Base-by-base conservation (phyloP, 345 rosid species). In the Mangifera indica region DNA sequence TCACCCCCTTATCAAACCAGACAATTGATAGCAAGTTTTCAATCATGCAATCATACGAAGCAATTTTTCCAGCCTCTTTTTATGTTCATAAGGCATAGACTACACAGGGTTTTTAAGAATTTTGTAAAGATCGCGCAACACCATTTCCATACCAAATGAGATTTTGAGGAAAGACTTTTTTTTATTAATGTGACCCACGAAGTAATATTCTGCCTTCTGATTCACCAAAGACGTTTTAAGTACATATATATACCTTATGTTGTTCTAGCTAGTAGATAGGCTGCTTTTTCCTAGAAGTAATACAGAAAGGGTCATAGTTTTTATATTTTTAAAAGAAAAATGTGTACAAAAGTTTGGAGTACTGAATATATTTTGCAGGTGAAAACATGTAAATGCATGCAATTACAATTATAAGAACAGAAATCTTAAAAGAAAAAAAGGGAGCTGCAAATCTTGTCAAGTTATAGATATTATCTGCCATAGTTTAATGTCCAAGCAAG, bases 151-250 rank as follows among this genome's bases (percentile, higher is more conserved):
- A 32, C 45, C 25, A 3, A 15, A 25, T 37, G 40, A 48, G 14
- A 65, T 25, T 48, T 25, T 25, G 24, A 17, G 21, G 22, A 66
- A 45, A 2, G n/a, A 37, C 26, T 25, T 3, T 3, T 29, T 64
- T 20, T 9, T 48, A n/a, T n/a, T n/a, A n/a, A n/a, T n/a, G n/a
- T 65, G 17, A 26, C 26, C 49, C n/a, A n/a, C n/a, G n/a, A n/a
- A n/a, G n/a, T n/a, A n/a, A n/a, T 49, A 18, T 8, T 9, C 24
- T 17, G 24, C 45, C 17, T 26, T 56, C 3, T 26, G 57, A 56
- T 32, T 69, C 42, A 40, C 76, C 48, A 68, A 53, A 42, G 51
- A 65, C 22, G 37, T 72, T 34, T 51, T 20, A 51, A 26, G 29
- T 32, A 32, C n/a, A 53, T n/a, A 34, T 4, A 60, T 4, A 48